Evolutionary conservation across 208 protist species (phyloP).

Genomic region (Crithidia bombi): DNA sequence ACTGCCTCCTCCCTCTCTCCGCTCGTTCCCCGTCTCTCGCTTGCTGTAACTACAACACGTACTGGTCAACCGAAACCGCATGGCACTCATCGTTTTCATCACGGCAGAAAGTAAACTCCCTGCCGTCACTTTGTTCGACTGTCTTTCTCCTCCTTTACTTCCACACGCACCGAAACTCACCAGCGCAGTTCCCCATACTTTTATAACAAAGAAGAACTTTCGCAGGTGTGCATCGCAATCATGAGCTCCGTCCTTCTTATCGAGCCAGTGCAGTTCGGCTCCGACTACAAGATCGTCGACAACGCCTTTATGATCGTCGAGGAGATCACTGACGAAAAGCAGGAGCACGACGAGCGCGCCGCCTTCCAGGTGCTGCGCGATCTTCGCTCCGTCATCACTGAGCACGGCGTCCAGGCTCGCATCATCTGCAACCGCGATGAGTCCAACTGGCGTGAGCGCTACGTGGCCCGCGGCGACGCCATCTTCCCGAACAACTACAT

Average conservation of each 20-base stretch:
- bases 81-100: no score
- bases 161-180: no score
- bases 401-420: conserved; percentile 33
- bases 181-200: background rate
- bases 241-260: conserved; percentile 60
- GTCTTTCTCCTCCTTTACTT: no score
- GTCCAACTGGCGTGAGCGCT: conserved; percentile 30
- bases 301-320: conserved; percentile 44
- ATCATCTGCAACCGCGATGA: conserved; percentile 44
- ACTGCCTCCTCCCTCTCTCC: no score
- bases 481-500: conserved; percentile 77
- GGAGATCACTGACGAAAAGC: conserved; percentile 37
- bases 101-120: no score
- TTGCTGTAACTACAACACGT: no score
- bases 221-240: background rate
- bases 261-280: conserved; percentile 47
- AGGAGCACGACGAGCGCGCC: conserved; percentile 31
- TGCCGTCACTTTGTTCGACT: no score
- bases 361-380: conserved; percentile 41
- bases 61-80: no score
- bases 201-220: background rate
- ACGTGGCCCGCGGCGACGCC: conserved; percentile 53
- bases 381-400: conserved; percentile 32
- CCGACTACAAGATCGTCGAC: conserved; percentile 46
- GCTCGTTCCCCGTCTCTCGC: no score